These are phyloP conservation scores for Cinchona pubescens DNA, from an alignment of 257 asterid species.

Conservation along the genomic window DNA sequence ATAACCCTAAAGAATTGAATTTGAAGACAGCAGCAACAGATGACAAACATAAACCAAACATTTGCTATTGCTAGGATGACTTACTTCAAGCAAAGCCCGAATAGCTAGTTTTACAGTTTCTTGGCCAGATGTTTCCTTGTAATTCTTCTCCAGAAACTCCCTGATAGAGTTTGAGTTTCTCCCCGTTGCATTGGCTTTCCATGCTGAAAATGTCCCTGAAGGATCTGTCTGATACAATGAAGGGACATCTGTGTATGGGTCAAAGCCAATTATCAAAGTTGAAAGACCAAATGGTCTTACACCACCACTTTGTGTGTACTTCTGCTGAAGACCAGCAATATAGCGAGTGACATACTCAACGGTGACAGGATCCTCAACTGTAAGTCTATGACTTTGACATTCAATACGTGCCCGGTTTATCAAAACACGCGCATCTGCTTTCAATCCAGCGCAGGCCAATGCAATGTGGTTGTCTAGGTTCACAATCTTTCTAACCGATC, in stretches of 20 bases:
- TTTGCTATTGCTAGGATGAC: conserved; percentile 1
- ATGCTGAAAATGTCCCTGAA: conserved; percentile 95
- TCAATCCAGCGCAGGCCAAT: conserved; percentile 94
- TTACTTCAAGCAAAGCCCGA: conserved; percentile 98
- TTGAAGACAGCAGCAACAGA: neutral
- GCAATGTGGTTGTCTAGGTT: conserved; percentile 92
- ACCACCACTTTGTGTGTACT: conserved; percentile 99
- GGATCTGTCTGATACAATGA: conserved; percentile 97
- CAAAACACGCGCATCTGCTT: conserved; percentile 97
- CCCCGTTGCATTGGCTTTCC: conserved; percentile 99
- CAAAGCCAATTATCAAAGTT: conserved; percentile 94
- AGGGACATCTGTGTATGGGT: conserved; percentile 87
- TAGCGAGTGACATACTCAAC: conserved; percentile 97
- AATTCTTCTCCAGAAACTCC: conserved; percentile 95
- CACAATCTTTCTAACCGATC: conserved; percentile 91
- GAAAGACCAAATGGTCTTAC: conserved; percentile 99
- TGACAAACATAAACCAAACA: neutral
- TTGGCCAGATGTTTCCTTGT: conserved; percentile 92
- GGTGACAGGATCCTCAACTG: conserved; percentile 93
- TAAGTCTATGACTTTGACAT: conserved; percentile 83
- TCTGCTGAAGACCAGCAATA: conserved; percentile 98
- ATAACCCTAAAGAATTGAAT: neutral
- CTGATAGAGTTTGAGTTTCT: conserved; percentile 92
- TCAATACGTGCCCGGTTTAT: conserved; percentile 90
- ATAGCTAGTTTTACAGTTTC: conserved; percentile 91